phyloP scores from a whole-genome alignment of 345 rosid genomes.

The Crucihimalaya himalaica region DNA sequence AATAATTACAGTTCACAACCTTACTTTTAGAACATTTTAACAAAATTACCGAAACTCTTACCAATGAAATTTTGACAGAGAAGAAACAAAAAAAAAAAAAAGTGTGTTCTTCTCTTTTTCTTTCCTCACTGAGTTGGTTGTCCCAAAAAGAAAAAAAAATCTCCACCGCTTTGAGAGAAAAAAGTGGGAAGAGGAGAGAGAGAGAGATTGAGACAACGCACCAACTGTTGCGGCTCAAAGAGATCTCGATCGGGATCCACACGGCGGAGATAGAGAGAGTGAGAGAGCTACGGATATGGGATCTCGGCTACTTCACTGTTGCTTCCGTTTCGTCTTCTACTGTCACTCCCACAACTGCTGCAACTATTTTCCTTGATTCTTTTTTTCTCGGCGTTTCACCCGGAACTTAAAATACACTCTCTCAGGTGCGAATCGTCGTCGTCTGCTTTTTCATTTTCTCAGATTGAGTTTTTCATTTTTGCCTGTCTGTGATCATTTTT shows the following conservation, averaged over 20 bases:
- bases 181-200: not conserved
- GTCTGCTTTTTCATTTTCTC: not conserved
- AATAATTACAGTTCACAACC: slow-evolving; percentile 18
- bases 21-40: not conserved
- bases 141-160: not conserved
- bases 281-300: slow-evolving; percentile 41
- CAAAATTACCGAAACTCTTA: slow-evolving; percentile 20
- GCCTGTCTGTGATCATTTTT: not conserved
- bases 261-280: slow-evolving; percentile 25
- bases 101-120: slow-evolving; percentile 26
- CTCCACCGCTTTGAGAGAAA: slow-evolving; percentile 17
- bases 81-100: not conserved
- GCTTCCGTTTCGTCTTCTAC: slow-evolving; percentile 37
- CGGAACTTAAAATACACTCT: slow-evolving; percentile 8
- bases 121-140: slow-evolving; percentile 28
- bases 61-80: slow-evolving; percentile 11
- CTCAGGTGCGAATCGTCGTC: slow-evolving; percentile 27
- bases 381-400: not conserved
- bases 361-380: slow-evolving; percentile 32
- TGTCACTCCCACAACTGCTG: slow-evolving; percentile 33
- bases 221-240: slow-evolving; percentile 28
- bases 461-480: slow-evolving; percentile 1
- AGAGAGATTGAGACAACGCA: slow-evolving; percentile 35
- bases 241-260: slow-evolving; percentile 38
- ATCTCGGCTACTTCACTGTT: slow-evolving; percentile 32